Evolutionary conservation across 176 grass and related monocot genomes (phyloP).

Genomic region (Musa itinerans): DNA sequence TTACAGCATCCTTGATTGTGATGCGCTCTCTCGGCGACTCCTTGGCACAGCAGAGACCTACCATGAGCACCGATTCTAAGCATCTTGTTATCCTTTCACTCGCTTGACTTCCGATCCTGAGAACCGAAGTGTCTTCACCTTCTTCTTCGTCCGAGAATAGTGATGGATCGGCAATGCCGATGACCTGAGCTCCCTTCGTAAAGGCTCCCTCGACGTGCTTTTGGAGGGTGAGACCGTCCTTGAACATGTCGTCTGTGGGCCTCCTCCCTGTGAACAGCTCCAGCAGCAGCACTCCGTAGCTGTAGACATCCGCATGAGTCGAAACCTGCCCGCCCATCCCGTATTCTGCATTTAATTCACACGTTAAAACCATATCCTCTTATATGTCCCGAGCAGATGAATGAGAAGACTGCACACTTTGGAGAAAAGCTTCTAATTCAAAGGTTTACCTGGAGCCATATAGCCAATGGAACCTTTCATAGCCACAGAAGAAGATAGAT

Average conservation of each 20-base stretch:
- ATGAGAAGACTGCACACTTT: background rate
- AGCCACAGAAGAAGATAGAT: background rate
- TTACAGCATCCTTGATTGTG: constrained; percentile 5
- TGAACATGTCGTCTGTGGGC: constrained; percentile 18
- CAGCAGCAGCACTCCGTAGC: constrained; percentile 19
- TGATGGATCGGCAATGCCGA: background rate
- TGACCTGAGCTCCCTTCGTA: background rate
- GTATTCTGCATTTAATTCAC: constrained; percentile 22
- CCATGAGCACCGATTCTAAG: constrained; percentile 1
- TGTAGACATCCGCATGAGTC: constrained; percentile 16
- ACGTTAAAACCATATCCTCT: background rate
- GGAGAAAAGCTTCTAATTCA: background rate
- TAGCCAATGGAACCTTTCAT: constrained; percentile 19
- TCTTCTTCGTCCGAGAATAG: constrained; percentile 12
- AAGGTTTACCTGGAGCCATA: constrained; percentile 17
- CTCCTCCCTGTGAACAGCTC: constrained; percentile 4
- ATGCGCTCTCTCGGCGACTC: constrained; percentile 4
- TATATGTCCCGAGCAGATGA: background rate
- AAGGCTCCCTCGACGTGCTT: background rate
- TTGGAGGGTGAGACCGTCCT: background rate
- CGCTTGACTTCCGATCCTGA: background rate
- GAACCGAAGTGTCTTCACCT: background rate
- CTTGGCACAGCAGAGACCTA: background rate
- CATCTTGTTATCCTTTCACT: background rate
- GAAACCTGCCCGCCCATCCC: constrained; percentile 19